Conservation (phyloP, 495 filamentous ascomycete species). For the Hypoxylon rickii region DNA sequence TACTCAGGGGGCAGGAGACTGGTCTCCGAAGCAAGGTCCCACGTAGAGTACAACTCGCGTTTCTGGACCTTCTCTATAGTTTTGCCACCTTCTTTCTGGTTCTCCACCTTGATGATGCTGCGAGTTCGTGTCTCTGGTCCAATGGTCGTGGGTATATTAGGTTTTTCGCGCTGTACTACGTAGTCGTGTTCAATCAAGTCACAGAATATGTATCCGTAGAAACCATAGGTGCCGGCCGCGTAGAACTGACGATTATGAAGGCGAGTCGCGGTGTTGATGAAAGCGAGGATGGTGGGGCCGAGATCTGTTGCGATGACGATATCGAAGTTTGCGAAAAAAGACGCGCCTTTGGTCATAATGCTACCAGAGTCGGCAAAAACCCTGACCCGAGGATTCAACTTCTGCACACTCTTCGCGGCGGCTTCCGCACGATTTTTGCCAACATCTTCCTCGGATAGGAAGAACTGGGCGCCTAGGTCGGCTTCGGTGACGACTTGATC, state of each 20-base stretch:
- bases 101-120: conserved; percentile 68
- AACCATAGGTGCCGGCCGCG: conserved; percentile 81
- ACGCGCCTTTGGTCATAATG: conserved; percentile 64
- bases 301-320: conserved; percentile 91
- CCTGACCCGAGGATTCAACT: conserved; percentile 87
- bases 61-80: conserved; percentile 90
- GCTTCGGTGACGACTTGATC: conserved; percentile 74
- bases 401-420: conserved; percentile 74
- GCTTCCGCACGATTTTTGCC: conserved; percentile 87
- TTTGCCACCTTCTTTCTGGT: conserved; percentile 73
- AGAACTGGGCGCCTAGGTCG: conserved; percentile 89
- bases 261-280: conserved; percentile 82
- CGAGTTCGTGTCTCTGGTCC: conserved; percentile 77
- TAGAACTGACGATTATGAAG: conserved; percentile 81
- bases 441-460: conserved; percentile 69
- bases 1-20: conserved; percentile 74
- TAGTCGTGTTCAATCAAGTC: conserved; percentile 89
- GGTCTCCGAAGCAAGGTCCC: conserved; percentile 73
- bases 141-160: conserved; percentile 68
- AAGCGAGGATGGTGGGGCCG: conserved; percentile 68
- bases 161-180: conserved; percentile 80
- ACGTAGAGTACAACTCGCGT: conserved; percentile 82
- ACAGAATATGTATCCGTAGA: conserved; percentile 94
- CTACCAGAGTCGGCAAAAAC: conserved; percentile 70
- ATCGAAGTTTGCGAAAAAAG: conserved; percentile 79